Conservation (phyloP, 176 grass and related monocot species). For the Cenchrus fungigraminus region DNA sequence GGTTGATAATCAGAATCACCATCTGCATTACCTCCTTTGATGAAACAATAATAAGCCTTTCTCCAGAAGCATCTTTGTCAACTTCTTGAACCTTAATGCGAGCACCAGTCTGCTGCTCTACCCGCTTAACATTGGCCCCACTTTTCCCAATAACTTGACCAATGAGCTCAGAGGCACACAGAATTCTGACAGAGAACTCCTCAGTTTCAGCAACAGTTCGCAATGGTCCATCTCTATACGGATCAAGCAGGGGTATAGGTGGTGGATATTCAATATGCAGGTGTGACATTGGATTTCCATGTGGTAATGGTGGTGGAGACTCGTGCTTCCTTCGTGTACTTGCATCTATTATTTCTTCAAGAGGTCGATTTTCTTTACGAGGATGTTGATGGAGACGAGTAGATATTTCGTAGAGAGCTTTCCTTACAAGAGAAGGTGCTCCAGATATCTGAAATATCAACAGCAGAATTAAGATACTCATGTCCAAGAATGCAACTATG, state of each 20-base stretch:
- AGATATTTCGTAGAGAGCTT: slow-evolving; percentile 92
- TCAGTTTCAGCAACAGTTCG: slow-evolving; percentile 56
- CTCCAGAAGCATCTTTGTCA: slow-evolving; percentile 61
- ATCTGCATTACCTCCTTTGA: slow-evolving; percentile 81
- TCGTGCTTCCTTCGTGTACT: slow-evolving; percentile 69
- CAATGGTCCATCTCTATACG: slow-evolving; percentile 66
- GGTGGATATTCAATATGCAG: slow-evolving; percentile 54
- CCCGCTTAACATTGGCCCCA: slow-evolving; percentile 73
- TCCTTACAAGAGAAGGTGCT: slow-evolving; percentile 72
- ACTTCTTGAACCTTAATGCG: slow-evolving; percentile 80
- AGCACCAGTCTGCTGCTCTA: slow-evolving; percentile 93
- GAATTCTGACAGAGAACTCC: slow-evolving; percentile 79
- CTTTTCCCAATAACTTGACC: slow-evolving; percentile 89
- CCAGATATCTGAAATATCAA: slow-evolving; percentile 80
- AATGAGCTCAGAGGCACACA: slow-evolving; percentile 82
- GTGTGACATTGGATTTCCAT: slow-evolving; percentile 54
- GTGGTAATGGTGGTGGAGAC: slow-evolving; percentile 50
- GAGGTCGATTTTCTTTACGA: slow-evolving; percentile 82
- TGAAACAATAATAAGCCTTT: slow-evolving; percentile 86
- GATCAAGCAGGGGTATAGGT: slow-evolving; percentile 55
- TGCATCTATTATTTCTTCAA: slow-evolving; percentile 91
- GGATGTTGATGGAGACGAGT: slow-evolving; percentile 88
- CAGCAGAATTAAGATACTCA: slow-evolving; percentile 26
- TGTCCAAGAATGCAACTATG: slow-evolving; percentile 28
- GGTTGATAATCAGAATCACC: slow-evolving; percentile 27